phyloP scores from a whole-genome alignment of 1,284 basidiomycete genomes.

The Heliocybe sulcata region DNA sequence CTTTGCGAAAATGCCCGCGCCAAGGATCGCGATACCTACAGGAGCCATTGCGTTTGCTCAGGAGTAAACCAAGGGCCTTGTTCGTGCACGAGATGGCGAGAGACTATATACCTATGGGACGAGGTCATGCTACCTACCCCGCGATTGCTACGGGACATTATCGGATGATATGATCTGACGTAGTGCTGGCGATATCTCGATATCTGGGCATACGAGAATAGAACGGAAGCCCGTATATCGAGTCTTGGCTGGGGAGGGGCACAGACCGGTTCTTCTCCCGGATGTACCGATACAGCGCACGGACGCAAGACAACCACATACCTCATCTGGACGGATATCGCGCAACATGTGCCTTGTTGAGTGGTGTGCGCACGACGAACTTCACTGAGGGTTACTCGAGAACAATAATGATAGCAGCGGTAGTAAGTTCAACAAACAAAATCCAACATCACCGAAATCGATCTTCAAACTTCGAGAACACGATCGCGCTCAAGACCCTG shows the following conservation, averaged over 20 bases:
- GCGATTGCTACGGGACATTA: neutral
- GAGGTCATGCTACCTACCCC: neutral
- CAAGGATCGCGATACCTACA: slow-evolving; percentile 55
- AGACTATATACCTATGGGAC: neutral
- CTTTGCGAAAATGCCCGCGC: slow-evolving; percentile 68
- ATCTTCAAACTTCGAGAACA: slow-evolving; percentile 29
- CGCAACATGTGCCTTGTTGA: no score
- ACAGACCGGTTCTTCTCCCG: neutral
- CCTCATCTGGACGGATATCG: no score
- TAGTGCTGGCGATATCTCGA: neutral
- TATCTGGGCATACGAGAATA: neutral
- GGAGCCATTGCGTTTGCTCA: neutral
- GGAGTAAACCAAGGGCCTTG: neutral
- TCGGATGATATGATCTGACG: neutral
- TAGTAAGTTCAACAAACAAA: neutral
- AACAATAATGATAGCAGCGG: neutral
- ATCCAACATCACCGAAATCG: slow-evolving; percentile 20
- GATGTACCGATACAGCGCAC: no score
- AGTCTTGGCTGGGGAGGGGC: neutral
- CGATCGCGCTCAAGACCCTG: slow-evolving; percentile 25
- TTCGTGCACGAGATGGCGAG: neutral
- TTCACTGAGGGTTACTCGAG: neutral
- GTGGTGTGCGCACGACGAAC: no score
- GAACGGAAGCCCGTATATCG: neutral
- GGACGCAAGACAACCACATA: no score